Evolutionary conservation across 257 asterid genomes (phyloP), one percentile per base, ranked within the genome.

Genomic region (Solanum chilense): DNA sequence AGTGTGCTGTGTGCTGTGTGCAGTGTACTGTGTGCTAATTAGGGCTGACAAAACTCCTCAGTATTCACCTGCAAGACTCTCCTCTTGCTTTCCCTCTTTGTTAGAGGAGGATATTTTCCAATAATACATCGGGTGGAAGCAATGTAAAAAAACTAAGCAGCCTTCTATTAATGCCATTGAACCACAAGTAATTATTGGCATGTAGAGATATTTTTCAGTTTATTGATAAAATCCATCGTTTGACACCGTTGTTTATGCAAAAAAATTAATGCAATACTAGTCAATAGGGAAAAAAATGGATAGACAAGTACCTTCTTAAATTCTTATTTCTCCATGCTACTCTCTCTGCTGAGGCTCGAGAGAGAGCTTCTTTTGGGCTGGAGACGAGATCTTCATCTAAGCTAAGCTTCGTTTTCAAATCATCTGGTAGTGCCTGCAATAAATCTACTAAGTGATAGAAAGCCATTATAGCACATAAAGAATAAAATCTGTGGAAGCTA

Each of bases 351-450:
- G 98, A 92, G 90, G 93, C 95, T 88, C 96, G 95, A 87, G 96
- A 93, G 90, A 96, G 92, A 33, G 95, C 97, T 84, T 94, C 99
- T 90, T 90, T 95, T 33, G 99, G 99, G 92, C 99, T 96, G 16
- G 98, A 93, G 86, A 89, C 96, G 18, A 87, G 85, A 83, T 97
- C 99, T 77, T 96, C 99, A 45, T 96, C 99, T 89, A 97, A 89
- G 93, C 98, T 96, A 80, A 97, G 94, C 93, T 96, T 97, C 76
- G 94, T 94, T 90, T 88, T 96, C 89, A 97, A 93, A 91, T 97
- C 99, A 86, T 97, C 99, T 25, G 99, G 99, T 90, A 97, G 87
- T 56, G 98, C 96, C 99, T 97, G 95, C 88, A 84, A 74, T 87
- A 86, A 20, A 68, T 52, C 85, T 64, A 37, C 18, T 74, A 94